Base-by-base conservation (phyloP, 164 flowering plant species). In the Tetrastigma voinierianum region DNA sequence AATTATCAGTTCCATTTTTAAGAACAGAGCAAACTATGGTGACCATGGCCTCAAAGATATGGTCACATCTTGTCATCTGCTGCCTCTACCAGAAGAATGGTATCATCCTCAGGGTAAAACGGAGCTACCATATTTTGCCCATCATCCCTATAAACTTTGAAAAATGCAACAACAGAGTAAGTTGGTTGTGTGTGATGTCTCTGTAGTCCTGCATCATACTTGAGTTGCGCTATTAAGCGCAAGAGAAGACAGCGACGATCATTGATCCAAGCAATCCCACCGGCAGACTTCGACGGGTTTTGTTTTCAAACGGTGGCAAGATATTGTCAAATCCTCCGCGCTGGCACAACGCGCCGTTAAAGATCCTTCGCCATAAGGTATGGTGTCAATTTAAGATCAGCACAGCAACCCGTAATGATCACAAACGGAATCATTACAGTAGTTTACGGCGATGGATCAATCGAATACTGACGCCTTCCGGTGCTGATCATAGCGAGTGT, bases 121-220 rank as follows among this genome's bases (percentile, higher is more conserved):
- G n/a, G 53, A 53, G 87, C 84, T 9, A 88, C 90, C 51, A 88
- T 84, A 88, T 68, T 84, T 86, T 6, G 86, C 90, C 93, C 89
- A 88, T 80, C 90, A 84, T 80, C 16, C 90, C 90, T n/a, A n/a
- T 3, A 83, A 80, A 10, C 69, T 75, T 65, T 82, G 70, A n/a
- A n/a, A 65, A 88, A 84, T 2, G 86, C n/a, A n/a, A n/a, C 89
- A n/a, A 86, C 72, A 7, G 93, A 79, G 23, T 76, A 86, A 13
- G 89, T 77, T 32, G 89, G 85, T 25, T 82, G 64, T 3, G 67
- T 66, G 63, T 83, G 12, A 86, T 82, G 0, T 79, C 68, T 20
- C 78, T 84, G 67, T 86, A 88, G 25, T 70, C 74, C 76, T 84
- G 87, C 93, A 84, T 81, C 83, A 86, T 73, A 24, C 73, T n/a